Evolutionary conservation across 2,329 filamentous ascomycete genomes (phyloP), one percentile per base, ranked within the genome.

Genomic region (Teratosphaeria zuluensis): DNA sequence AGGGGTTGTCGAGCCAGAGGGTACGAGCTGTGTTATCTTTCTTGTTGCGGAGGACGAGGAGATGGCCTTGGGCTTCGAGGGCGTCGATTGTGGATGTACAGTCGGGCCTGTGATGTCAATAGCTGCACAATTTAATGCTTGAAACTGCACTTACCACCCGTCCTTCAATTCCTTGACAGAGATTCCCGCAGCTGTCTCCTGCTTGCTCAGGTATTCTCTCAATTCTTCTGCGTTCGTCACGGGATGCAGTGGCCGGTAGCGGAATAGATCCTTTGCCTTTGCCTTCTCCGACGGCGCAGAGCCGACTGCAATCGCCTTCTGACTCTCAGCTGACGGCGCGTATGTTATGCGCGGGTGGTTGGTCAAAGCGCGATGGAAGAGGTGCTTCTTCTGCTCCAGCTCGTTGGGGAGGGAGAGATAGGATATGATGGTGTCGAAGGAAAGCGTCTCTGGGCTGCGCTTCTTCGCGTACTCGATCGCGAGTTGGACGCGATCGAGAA

Each of bases 131-230:
- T 19, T 6, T 48, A 5, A 19, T 6, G 42, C 16, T 16, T 5
- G n/a, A 48, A 5, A 1, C 42, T 24, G n/a, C 42, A 48, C 42
- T 9, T 48, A 48, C 94, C 94, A 99, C 63, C 94, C 94, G 72
- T 99, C 94, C 75, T 96, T 95, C 62, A 99, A 82, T 68, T 96
- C 91, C 72, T 90, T 91, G 62, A 97, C 90, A 42, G 81, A 81
- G 57, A 97, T 83, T 12, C 90, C 90, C 64, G 87, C 85, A 1
- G 90, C 89, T 60, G 91, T 91, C 56, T 84, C 84, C 74, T 92
- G 91, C 57, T 81, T 80, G 75, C 96, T 91, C 33, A 99, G 82
- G 70, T 90, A 88, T 58, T 82, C 83, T 57, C 95, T 84, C 57
- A 99, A 82, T 66, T 91, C 85, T 46, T 87, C 85, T 60, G 86